Conservation (phyloP, 768 basidiomycete genomes). For the Amanita brunnescens region DNA sequence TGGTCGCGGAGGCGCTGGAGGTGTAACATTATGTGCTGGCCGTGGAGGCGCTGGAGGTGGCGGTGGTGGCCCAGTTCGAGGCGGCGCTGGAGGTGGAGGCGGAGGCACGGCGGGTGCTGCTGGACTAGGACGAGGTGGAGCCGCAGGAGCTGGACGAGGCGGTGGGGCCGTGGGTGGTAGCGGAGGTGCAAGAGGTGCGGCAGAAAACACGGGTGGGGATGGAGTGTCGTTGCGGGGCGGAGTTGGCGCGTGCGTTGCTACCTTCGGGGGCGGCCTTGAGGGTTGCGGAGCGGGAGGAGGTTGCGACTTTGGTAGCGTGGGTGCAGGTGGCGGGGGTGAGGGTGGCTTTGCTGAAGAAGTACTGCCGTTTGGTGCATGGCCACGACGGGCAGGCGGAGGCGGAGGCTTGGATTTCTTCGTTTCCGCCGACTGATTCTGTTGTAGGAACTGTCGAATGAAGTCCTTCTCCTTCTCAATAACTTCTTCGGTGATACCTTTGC, state of each 20-base stretch:
- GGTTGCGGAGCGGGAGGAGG: constrained; percentile 12
- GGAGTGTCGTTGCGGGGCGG: constrained; percentile 24
- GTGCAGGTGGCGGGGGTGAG: constrained; percentile 25
- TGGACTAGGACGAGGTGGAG: constrained; percentile 29
- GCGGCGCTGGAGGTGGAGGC: constrained; percentile 28
- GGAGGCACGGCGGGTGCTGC: constrained; percentile 19
- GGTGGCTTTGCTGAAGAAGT: constrained; percentile 21
- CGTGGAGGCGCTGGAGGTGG: constrained; percentile 21
- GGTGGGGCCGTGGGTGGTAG: constrained; percentile 29
- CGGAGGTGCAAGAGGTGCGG: constrained; percentile 26
- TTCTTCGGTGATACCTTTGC: constrained; percentile 55
- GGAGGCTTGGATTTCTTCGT: constrained; percentile 40
- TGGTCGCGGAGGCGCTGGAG: constrained; percentile 28
- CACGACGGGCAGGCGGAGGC: constrained; percentile 42
- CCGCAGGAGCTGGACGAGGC: constrained; percentile 13
- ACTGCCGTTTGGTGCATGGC: constrained; percentile 27
- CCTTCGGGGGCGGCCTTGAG: constrained; percentile 25
- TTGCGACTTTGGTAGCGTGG: constrained; percentile 21
- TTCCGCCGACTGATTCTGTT: constrained; percentile 26
- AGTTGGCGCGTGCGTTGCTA: constrained; percentile 21
- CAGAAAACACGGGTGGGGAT: constrained; percentile 23
- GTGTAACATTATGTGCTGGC: constrained; percentile 33
- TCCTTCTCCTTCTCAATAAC: constrained; percentile 73
- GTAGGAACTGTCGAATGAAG: constrained; percentile 72
- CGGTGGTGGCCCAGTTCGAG: constrained; percentile 23